phyloP scores from a whole-genome alignment of 768 basidiomycete species.

The Termitomyces titanicus region DNA sequence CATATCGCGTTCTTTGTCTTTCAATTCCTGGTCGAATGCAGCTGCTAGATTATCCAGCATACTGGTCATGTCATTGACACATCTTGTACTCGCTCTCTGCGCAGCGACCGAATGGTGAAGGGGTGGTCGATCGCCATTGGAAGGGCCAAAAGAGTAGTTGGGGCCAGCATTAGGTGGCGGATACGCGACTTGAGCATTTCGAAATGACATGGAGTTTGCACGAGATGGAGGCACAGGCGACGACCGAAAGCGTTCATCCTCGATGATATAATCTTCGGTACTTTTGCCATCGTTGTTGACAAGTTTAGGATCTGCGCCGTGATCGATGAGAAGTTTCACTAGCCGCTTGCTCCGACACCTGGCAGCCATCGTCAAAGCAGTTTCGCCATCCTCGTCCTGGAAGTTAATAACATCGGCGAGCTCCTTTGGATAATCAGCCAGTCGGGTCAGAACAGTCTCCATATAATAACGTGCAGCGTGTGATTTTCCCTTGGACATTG shows the following conservation, averaged over 20 bases:
- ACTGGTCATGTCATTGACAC: slow-evolving; percentile 78
- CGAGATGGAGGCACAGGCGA: slow-evolving; percentile 81
- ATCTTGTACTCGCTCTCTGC: slow-evolving; percentile 81
- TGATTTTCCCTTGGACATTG: slow-evolving; percentile 95
- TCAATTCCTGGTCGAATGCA: slow-evolving; percentile 88
- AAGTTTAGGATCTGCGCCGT: slow-evolving; percentile 94
- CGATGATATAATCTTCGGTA: slow-evolving; percentile 97
- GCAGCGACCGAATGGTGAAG: slow-evolving; percentile 84
- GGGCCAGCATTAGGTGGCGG: slow-evolving; percentile 28
- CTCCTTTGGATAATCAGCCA: slow-evolving; percentile 93
- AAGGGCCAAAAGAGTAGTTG: slow-evolving; percentile 37
- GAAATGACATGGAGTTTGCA: slow-evolving; percentile 63
- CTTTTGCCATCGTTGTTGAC: slow-evolving; percentile 93
- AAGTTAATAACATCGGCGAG: slow-evolving; percentile 98
- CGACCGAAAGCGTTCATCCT: slow-evolving; percentile 95
- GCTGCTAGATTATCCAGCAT: slow-evolving; percentile 87
- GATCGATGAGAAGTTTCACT: slow-evolving; percentile 92
- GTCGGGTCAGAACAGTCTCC: slow-evolving; percentile 87
- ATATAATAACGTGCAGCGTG: slow-evolving; percentile 98
- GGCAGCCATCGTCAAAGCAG: slow-evolving; percentile 94
- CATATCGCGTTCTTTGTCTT: slow-evolving; percentile 88
- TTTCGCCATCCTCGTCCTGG: slow-evolving; percentile 98
- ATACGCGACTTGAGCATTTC: slow-evolving; percentile 62
- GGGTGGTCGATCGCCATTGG: slow-evolving; percentile 62
- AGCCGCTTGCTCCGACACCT: slow-evolving; percentile 93